phyloP scores from a whole-genome alignment of 148 eudicot genomes.

The Chenopodium formosanum region DNA sequence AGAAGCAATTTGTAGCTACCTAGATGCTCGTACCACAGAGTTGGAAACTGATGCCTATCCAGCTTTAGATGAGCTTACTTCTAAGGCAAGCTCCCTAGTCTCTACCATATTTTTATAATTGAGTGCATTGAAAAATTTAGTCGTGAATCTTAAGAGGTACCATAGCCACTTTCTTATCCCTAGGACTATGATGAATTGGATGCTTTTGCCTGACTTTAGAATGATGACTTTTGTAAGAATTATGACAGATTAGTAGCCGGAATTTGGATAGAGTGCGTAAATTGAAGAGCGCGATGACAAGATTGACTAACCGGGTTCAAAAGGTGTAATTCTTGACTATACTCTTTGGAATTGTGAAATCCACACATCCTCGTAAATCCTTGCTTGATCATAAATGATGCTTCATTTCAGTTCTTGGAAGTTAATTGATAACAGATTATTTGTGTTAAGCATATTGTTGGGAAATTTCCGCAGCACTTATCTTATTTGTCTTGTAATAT shows the following conservation, averaged over 20 bases:
- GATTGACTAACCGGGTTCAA: conserved; percentile 80
- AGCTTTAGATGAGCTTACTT: conserved; percentile 89
- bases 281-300: conserved; percentile 87
- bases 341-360: neutral
- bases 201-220: neutral
- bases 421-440: neutral
- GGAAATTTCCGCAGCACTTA: neutral
- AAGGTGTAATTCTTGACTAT: conserved; percentile 39
- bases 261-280: conserved; percentile 88
- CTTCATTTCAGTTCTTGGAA: neutral
- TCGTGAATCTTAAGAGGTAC: neutral
- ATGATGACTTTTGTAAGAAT: conserved; percentile 1
- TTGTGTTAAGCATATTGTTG: neutral
- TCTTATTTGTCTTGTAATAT: neutral
- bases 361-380: neutral
- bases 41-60: conserved; percentile 86
- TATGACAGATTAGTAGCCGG: conserved; percentile 77
- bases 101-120: neutral
- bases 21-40: conserved; percentile 79
- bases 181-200: neutral
- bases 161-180: neutral
- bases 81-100: conserved; percentile 44
- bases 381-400: neutral
- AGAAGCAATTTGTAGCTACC: conserved; percentile 79
- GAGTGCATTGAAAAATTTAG: neutral